These are phyloP conservation scores for Acacia confusa DNA, from an alignment of 306 rosid genomes.

Conservation along the genomic window DNA sequence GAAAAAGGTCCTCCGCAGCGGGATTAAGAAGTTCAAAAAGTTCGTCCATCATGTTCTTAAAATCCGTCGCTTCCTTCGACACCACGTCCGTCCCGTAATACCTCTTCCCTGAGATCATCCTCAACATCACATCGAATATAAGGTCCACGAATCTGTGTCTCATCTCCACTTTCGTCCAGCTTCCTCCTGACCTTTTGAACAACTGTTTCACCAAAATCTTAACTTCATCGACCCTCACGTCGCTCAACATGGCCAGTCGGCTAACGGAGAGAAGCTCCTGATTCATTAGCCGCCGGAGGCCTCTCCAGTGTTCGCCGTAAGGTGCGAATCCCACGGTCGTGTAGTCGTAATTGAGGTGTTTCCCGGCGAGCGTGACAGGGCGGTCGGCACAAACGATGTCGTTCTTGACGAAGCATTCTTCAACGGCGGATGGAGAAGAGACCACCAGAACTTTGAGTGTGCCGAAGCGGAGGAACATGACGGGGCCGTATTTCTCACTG, in stretches of 20 bases:
- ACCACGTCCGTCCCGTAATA: slow-evolving; percentile 34
- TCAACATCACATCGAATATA: slow-evolving; percentile 39
- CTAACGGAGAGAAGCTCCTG: slow-evolving; percentile 26
- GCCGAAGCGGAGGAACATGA: slow-evolving; percentile 32
- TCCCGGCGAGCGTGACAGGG: slow-evolving; percentile 23
- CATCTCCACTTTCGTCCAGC: slow-evolving; percentile 13
- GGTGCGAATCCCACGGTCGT: slow-evolving; percentile 16
- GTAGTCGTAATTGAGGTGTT: slow-evolving; percentile 29
- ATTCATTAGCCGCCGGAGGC: slow-evolving; percentile 31
- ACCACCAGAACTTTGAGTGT: slow-evolving; percentile 18
- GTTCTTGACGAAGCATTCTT: slow-evolving; percentile 37
- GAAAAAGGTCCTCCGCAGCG: slow-evolving; percentile 30
- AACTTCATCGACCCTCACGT: slow-evolving; percentile 20
- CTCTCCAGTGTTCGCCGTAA: slow-evolving; percentile 48
- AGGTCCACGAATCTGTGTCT: slow-evolving; percentile 20
- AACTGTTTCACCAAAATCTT: slow-evolving; percentile 19
- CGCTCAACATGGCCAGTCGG: background rate
- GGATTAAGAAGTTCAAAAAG: background rate
- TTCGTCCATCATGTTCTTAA: slow-evolving; percentile 27
- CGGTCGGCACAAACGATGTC: slow-evolving; percentile 39
- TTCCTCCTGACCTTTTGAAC: background rate
- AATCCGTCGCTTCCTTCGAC: slow-evolving; percentile 23
- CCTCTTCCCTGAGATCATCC: slow-evolving; percentile 45
- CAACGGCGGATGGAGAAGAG: background rate
- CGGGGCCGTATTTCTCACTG: slow-evolving; percentile 29